phyloP scores from a whole-genome alignment of 1,139 yeast species.

The Meyerozyma carpophila region DNA sequence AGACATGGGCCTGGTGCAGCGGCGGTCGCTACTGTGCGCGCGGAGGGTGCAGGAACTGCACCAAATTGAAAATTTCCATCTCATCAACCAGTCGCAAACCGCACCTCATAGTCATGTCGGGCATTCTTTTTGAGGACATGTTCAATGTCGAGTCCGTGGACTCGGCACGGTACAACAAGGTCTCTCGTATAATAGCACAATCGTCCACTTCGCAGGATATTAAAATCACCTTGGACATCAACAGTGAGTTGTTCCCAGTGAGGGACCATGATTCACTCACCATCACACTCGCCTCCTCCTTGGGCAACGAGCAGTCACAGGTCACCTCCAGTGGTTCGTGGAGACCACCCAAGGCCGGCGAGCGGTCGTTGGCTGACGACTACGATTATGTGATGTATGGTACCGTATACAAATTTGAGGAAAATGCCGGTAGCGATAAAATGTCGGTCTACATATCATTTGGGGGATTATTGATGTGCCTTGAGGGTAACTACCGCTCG shows the following conservation, averaged over 20 bases:
- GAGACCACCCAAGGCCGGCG: slow-evolving; percentile 88
- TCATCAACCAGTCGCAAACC: neutral
- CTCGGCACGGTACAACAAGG: slow-evolving; percentile 88
- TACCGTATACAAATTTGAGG: slow-evolving; percentile 95
- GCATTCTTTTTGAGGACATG: slow-evolving; percentile 89
- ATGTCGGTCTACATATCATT: slow-evolving; percentile 91
- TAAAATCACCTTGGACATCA: slow-evolving; percentile 83
- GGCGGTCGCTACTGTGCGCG: neutral
- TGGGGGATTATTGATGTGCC: slow-evolving; percentile 90
- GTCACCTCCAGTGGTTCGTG: slow-evolving; percentile 68
- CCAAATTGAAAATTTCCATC: neutral
- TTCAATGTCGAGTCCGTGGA: slow-evolving; percentile 85
- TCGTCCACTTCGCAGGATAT: slow-evolving; percentile 83
- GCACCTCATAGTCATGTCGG: slow-evolving; percentile 48
- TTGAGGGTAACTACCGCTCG: slow-evolving; percentile 93
- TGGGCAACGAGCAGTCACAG: slow-evolving; percentile 55
- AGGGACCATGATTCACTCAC: slow-evolving; percentile 74
- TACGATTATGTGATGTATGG: slow-evolving; percentile 99
- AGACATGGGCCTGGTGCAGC: neutral
- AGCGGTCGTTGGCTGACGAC: slow-evolving; percentile 86
- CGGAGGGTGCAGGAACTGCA: neutral
- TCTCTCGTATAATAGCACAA: slow-evolving; percentile 80
- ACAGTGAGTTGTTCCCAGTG: slow-evolving; percentile 89
- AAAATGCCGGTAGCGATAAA: slow-evolving; percentile 63
- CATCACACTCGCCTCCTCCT: slow-evolving; percentile 78